Evolutionary conservation across 768 basidiomycete species (phyloP).

Genomic region (Thelephora ganbajun): DNA sequence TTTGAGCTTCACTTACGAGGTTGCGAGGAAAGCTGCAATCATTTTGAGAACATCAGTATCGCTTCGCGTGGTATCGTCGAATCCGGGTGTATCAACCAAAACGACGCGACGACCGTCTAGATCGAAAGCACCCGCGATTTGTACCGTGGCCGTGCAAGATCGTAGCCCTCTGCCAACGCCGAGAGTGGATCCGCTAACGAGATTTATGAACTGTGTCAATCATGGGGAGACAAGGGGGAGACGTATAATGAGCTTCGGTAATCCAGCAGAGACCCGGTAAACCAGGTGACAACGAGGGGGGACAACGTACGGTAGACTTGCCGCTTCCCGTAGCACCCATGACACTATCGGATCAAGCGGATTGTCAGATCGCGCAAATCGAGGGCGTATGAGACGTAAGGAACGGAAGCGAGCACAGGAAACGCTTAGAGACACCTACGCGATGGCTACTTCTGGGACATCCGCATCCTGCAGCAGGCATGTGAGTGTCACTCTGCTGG

Average conservation of each 20-base stretch:
- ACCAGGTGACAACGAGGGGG: background rate
- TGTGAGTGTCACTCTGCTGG: too few species aligned
- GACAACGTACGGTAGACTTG: slow-evolving; percentile 9
- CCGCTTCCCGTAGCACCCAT: slow-evolving; percentile 10
- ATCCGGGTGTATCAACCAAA: slow-evolving; percentile 48
- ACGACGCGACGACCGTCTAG: slow-evolving; percentile 27
- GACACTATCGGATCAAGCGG: slow-evolving; percentile 2
- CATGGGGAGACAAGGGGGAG: too few species aligned
- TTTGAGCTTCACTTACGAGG: slow-evolving; percentile 2
- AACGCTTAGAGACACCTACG: too few species aligned
- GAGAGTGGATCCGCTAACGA: slow-evolving; percentile 33
- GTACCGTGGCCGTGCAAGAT: slow-evolving; percentile 37
- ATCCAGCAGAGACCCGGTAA: background rate
- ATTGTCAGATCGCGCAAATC: background rate
- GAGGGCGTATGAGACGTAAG: too few species aligned
- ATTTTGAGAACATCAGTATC: slow-evolving; percentile 9
- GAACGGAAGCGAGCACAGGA: too few species aligned
- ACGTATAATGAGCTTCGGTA: too few species aligned
- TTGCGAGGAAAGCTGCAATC: slow-evolving; percentile 6
- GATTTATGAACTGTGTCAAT: slow-evolving; percentile 43
- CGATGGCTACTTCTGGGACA: too few species aligned
- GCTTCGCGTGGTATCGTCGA: slow-evolving; percentile 34
- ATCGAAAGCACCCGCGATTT: slow-evolving; percentile 27
- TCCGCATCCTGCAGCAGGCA: too few species aligned
- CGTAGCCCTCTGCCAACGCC: slow-evolving; percentile 30